phyloP scores from a whole-genome alignment of 2,329 filamentous ascomycete genomes.

The Byssoonygena ceratinophila region DNA sequence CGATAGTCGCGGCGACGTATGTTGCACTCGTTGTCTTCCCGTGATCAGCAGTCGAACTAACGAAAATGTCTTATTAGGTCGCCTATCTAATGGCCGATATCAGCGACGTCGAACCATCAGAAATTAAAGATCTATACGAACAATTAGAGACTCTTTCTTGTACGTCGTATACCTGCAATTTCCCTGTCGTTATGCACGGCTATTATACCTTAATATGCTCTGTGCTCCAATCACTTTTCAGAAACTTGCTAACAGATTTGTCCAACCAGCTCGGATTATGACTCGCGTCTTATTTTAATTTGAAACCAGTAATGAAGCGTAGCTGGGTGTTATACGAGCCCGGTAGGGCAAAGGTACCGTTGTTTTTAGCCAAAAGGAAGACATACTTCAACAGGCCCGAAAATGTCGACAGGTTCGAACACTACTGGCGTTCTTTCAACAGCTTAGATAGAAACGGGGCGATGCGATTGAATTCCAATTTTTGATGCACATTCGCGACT shows the following conservation, averaged over 20 bases:
- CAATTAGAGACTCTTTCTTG: conserved; percentile 70
- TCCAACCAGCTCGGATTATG: conserved; percentile 36
- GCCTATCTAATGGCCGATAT: conserved; percentile 98
- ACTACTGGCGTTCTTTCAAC: conserved; percentile 4
- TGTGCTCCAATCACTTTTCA: background rate
- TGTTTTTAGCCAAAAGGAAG: background rate
- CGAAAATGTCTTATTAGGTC: conserved; percentile 39
- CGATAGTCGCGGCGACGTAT: conserved; percentile 79
- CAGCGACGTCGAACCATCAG: conserved; percentile 65
- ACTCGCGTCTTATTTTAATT: conserved; percentile 37
- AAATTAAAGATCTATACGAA: conserved; percentile 79
- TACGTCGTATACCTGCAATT: conserved; percentile 38
- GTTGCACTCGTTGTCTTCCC: conserved; percentile 20
- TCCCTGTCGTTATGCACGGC: background rate
- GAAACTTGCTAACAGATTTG: background rate
- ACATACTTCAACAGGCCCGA: conserved; percentile 7
- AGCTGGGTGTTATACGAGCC: background rate
- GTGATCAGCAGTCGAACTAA: background rate
- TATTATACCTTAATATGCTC: background rate
- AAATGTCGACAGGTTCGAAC: background rate
- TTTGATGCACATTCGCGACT: background rate
- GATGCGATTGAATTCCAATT: background rate
- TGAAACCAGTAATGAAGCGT: background rate
- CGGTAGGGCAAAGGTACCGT: background rate
- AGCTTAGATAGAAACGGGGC: background rate